Percentiles rank a stretch among this genome's conserved stretches.
phyloP scores from a whole-genome alignment of 352 stramenopile species.

The Peronospora farinosa region DNA sequence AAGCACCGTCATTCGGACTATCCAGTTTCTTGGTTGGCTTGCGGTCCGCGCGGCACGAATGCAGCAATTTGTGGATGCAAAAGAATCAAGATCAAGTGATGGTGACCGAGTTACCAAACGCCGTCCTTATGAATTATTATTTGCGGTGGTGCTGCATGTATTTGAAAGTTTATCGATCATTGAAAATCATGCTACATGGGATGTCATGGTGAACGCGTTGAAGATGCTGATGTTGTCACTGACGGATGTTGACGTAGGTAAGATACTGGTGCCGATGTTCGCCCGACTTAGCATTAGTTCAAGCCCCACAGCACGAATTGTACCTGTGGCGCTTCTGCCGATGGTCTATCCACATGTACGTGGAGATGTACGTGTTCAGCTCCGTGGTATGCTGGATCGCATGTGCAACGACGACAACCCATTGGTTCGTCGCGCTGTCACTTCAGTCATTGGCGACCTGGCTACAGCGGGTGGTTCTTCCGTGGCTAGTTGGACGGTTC shows the following conservation, averaged over 20 bases:
- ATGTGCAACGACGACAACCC: constrained; percentile 85
- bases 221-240: constrained; percentile 65
- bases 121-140: constrained; percentile 59
- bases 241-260: constrained; percentile 49
- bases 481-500: constrained; percentile 63
- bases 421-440: constrained; percentile 74
- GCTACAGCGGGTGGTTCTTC: constrained; percentile 44
- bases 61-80: constrained; percentile 44
- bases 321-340: constrained; percentile 67
- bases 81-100: constrained; percentile 17
- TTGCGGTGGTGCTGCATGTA: constrained; percentile 74
- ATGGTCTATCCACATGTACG: constrained; percentile 67
- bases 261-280: constrained; percentile 73
- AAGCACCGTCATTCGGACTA: constrained; percentile 75
- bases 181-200: constrained; percentile 85
- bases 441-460: constrained; percentile 76
- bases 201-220: constrained; percentile 83
- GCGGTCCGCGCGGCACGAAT: constrained; percentile 60
- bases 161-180: constrained; percentile 85
- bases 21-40: constrained; percentile 78
- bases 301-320: constrained; percentile 77
- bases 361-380: constrained; percentile 70
- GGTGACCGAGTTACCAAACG: constrained; percentile 23
- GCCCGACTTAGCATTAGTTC: constrained; percentile 77
- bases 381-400: constrained; percentile 83